Base-by-base conservation (phyloP, 2,329 filamentous ascomycete genomes). In the Paecilomyces sp. region DNA sequence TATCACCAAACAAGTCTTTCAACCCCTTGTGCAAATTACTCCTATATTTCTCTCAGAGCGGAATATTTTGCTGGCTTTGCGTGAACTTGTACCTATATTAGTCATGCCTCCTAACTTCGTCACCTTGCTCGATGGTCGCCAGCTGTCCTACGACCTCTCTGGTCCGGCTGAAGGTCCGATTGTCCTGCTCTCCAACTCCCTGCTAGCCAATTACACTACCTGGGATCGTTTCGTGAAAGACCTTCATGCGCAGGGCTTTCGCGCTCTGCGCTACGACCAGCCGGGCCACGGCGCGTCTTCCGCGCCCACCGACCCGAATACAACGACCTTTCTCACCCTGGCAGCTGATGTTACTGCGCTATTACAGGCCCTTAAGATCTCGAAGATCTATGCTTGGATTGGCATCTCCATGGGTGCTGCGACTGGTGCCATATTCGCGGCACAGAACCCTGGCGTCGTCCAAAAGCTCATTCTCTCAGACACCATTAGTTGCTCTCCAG, bases 401-500 rank as follows among this genome's bases (percentile, higher is more conserved):
- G 78, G 78, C 1, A 76, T 80, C 0, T 80, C 77, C 11, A 79
- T 80, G 75, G 78, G 79, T 24, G 79, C 74, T 7, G 70, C 75
- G 0, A 74, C 70, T 0, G 75, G 75, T 22, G 64, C 79, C 55
- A 71, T 71, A 59, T 80, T 79, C 62, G 69, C 70, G 1, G 68
- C 70, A 3, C 70, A 67, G 58, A 75, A 77, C 60, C 77, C 77
- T 3, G 71, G 70, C 34, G 55, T 77, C 3, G 68, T 79, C 9
- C 57, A 69, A 56, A 74, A 72, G 53, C 69, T 80, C 6, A 67
- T 75, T 28, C 66, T 77, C 31, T 78, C 74, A 65, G 75, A 77
- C 61, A 77, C 76, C 56, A 75, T 79, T 56, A 65, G 73, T 1
- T 68, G 67, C 15, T 78, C 76, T 0, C 77, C 77, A 1, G 60